phyloP scores from a whole-genome alignment of 2,329 filamentous ascomycete species.

The Fonsecaea monophora region DNA sequence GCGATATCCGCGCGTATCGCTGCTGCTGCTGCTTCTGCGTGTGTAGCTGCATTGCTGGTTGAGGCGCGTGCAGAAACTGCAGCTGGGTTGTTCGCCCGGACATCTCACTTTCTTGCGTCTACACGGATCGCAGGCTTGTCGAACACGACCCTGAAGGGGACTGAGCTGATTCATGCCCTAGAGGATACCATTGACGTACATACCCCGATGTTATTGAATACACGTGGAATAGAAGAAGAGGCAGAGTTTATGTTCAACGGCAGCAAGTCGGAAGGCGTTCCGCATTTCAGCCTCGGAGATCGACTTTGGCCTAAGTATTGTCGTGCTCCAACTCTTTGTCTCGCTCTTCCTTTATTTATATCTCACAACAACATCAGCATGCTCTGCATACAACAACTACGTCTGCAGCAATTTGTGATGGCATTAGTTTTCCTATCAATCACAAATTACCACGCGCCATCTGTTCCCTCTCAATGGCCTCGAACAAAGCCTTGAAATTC shows the following conservation, averaged over 20 bases:
- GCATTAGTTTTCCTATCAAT: conserved; percentile 25
- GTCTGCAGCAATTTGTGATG: background rate
- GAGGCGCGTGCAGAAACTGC: conserved; percentile 59
- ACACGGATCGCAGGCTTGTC: conserved; percentile 53
- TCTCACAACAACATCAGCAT: background rate
- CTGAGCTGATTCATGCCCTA: conserved; percentile 30
- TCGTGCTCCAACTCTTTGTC: background rate
- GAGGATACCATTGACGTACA: background rate
- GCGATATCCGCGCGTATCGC: conserved; percentile 31
- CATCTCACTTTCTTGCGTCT: conserved; percentile 61
- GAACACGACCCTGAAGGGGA: conserved; percentile 41
- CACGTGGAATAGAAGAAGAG: background rate
- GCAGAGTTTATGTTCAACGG: background rate
- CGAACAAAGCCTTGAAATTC: conserved; percentile 94
- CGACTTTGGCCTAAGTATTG: background rate
- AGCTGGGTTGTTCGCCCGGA: conserved; percentile 58
- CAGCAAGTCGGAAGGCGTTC: background rate
- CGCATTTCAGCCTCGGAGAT: background rate
- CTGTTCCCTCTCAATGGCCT: conserved; percentile 94
- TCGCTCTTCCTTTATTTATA: background rate
- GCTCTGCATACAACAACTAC: background rate
- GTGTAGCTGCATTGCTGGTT: conserved; percentile 57
- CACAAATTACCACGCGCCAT: conserved; percentile 81
- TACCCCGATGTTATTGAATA: background rate
- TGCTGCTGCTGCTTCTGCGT: conserved; percentile 20